A percentile compares a stretch with the other conserved stretches of the same genome.
Conservation (phyloP, 495 filamentous ascomycete species). For the Talaromyces ruber region DNA sequence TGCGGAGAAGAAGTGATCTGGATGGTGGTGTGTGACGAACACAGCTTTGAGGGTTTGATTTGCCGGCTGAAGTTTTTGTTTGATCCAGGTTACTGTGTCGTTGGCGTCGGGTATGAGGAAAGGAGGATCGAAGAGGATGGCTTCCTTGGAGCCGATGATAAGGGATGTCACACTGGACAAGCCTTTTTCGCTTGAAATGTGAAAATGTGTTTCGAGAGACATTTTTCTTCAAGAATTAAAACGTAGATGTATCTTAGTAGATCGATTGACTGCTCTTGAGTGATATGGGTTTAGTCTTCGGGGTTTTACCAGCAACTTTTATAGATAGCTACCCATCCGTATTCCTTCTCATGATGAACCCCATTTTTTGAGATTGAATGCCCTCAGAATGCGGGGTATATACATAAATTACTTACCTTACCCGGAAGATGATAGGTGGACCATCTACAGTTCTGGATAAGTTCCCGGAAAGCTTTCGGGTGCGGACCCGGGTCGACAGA, state of each 20-base stretch:
- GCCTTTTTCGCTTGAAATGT: conserved; percentile 11
- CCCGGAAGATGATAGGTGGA: background rate
- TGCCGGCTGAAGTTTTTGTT: conserved; percentile 4
- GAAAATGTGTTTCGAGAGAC: conserved; percentile 13
- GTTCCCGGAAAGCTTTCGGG: background rate
- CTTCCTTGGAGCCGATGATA: conserved; percentile 3
- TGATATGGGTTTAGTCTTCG: no score
- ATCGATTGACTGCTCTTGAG: no score
- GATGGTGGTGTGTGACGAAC: conserved; percentile 25
- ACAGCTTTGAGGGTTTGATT: conserved; percentile 13
- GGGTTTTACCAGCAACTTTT: no score
- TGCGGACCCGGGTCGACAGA: background rate
- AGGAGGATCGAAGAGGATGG: conserved; percentile 11
- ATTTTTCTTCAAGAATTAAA: background rate
- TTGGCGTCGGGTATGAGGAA: conserved; percentile 17
- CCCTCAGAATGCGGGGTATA: no score
- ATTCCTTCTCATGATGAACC: no score
- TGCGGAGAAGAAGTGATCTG: conserved; percentile 24
- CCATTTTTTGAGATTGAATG: no score
- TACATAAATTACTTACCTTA: no score
- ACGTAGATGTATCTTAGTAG: background rate
- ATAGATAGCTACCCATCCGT: no score
- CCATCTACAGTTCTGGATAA: background rate
- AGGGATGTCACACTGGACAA: conserved; percentile 14
- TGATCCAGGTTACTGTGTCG: conserved; percentile 12